Conservation (phyloP, 768 basidiomycete species). For the Mycena epipterygia region DNA sequence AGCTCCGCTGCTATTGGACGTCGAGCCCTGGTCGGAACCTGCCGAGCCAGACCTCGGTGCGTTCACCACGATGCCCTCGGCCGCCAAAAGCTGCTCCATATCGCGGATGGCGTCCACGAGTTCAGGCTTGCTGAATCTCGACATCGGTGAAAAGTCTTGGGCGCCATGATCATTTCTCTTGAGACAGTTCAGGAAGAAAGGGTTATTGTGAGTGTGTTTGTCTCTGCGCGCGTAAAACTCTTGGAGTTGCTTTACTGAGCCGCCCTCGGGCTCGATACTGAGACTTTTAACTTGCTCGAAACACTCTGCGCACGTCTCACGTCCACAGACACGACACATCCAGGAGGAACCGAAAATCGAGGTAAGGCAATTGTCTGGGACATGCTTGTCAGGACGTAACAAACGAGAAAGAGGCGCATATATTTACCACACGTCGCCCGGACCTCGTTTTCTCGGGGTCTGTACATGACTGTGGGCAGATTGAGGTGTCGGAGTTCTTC, state of each 20-base stretch:
- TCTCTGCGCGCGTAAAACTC: constrained; percentile 68
- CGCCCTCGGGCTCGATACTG: constrained; percentile 65
- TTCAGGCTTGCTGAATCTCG: constrained; percentile 78
- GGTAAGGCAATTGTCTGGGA: constrained; percentile 91
- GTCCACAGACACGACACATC: constrained; percentile 93
- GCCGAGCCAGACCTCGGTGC: not conserved
- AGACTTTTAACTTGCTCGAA: constrained; percentile 76
- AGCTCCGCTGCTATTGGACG: not conserved
- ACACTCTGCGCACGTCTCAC: constrained; percentile 91
- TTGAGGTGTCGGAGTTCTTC: constrained; percentile 75
- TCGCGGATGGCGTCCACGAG: constrained; percentile 73
- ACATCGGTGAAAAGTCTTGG: constrained; percentile 83
- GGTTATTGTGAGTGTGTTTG: constrained; percentile 73
- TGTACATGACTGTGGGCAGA: constrained; percentile 70
- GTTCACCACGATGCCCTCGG: constrained; percentile 26
- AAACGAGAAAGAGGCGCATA: not conserved
- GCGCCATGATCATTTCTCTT: constrained; percentile 78
- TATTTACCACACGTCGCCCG: constrained; percentile 87
- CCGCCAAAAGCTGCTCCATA: constrained; percentile 70
- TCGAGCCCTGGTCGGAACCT: not conserved
- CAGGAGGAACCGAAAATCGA: constrained; percentile 92
- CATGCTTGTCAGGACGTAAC: constrained; percentile 4
- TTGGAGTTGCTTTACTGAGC: constrained; percentile 61
- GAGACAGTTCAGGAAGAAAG: constrained; percentile 82
- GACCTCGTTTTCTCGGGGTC: constrained; percentile 85